Base-by-base conservation (phyloP, 2,329 filamentous ascomycete species). In the Botrytis medusae region DNA sequence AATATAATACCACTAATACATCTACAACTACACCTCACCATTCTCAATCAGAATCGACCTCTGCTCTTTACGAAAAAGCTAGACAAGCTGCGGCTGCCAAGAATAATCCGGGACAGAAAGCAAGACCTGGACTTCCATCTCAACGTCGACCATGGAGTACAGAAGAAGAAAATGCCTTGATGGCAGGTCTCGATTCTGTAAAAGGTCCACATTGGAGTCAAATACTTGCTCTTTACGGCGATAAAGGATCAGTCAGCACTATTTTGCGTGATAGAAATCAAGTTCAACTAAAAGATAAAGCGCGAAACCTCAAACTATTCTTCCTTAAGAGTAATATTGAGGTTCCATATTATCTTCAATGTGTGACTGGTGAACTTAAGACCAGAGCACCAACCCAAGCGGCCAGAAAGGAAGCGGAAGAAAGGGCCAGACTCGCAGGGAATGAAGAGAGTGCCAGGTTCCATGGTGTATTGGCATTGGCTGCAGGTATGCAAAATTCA, bases 181-280 rank as follows among this genome's bases (percentile, higher is more conserved):
- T 97, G 91, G 89, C 92, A 67, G 94, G 94, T 1, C 88, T 97
- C 6, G 94, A 97, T 79, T 90, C 92, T 81, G 94, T 97, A 64
- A 94, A 95, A 80, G 94, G 94, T 0, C 94, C 94, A 29, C 94
- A 97, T 79, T 97, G 94, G 94, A 95, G 93, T 77, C 94, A 97
- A 80, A 97, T 97, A 64, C 85, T 97, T 20, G 91, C 91, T 2
- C 87, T 97, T 60, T 97, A 95, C 80, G 94, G 94, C 0, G 87
- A 89, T 0, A 92, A 91, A 60, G 94, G 94, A 8, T 92, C 91
- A 0, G 89, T 95, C 37, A 95, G 90, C 64, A 92, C 95, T 77
- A 92, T 95, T 37, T 86, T 97, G 32, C 95, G 95, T 77, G 94
- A 97, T 80, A 88, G 94, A 48, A 97, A 94, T 62, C 94, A 97